Evolutionary conservation across 2,329 filamentous ascomycete species (phyloP).

Genomic region (Colletotrichum cuscutae): DNA sequence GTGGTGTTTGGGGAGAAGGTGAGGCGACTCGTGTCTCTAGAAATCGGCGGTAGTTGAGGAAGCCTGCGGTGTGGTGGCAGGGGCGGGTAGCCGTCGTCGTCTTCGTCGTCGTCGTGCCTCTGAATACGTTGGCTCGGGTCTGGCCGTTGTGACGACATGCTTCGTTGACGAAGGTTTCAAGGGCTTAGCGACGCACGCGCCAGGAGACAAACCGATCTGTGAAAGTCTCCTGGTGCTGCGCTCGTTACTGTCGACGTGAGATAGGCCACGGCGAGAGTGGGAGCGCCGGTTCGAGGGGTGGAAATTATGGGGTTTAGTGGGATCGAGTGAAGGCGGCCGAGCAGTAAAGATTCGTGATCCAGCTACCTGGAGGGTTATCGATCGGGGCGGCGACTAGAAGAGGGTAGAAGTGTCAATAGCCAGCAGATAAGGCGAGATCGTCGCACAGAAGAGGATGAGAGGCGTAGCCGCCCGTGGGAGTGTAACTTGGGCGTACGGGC

Average conservation of each 20-base stretch:
- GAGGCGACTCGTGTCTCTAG: conserved; percentile 1
- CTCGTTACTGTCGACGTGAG: neutral
- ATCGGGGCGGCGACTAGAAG: neutral
- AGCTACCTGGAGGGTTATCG: neutral
- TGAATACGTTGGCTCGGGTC: conserved; percentile 39
- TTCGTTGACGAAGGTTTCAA: conserved; percentile 12
- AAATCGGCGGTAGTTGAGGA: conserved; percentile 42
- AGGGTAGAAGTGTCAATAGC: neutral
- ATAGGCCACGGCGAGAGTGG: neutral
- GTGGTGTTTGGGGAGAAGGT: conserved; percentile 6
- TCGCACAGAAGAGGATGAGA: neutral
- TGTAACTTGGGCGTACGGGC: neutral
- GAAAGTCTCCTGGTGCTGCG: neutral
- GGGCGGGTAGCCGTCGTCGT: conserved; percentile 42
- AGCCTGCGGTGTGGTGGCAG: conserved; percentile 43
- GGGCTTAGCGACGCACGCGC: conserved; percentile 37
- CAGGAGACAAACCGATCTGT: neutral
- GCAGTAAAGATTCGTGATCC: neutral
- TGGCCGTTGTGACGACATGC: conserved; percentile 36
- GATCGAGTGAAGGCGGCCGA: neutral
- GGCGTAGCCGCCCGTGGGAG: neutral
- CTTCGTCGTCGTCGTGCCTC: conserved; percentile 40
- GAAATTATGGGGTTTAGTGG: conserved; percentile 16
- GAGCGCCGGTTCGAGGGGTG: neutral
- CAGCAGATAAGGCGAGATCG: neutral